Evolutionary conservation across 805 yeast species (phyloP).

Genomic region (Saccharomycopsis oosterbeekiorum): DNA sequence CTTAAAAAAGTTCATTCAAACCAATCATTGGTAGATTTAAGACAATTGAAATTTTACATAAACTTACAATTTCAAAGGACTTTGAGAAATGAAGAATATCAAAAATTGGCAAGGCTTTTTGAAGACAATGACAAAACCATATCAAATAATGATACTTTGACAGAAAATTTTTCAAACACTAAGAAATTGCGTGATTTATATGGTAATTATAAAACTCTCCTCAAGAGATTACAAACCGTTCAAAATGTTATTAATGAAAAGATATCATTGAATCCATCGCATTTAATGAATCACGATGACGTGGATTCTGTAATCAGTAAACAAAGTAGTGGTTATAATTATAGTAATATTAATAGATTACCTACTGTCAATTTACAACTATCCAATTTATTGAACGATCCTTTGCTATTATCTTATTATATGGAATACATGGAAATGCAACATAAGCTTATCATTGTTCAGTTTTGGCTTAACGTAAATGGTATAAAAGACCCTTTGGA

Average conservation of each 20-base stretch:
- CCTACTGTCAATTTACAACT: constrained; percentile 24
- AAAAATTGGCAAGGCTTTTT: not conserved
- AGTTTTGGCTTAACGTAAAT: constrained; percentile 61
- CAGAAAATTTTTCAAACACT: not conserved
- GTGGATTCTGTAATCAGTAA: constrained; percentile 1
- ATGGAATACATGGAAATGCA: constrained; percentile 48
- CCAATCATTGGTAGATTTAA: constrained; percentile 33
- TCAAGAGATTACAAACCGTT: constrained; percentile 17
- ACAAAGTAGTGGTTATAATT: not conserved
- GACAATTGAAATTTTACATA: constrained; percentile 38
- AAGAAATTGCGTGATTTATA: constrained; percentile 7
- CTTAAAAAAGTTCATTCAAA: constrained; percentile 27
- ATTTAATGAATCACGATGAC: constrained; percentile 6
- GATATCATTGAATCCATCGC: constrained; percentile 10
- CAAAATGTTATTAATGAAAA: constrained; percentile 15
- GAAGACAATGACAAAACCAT: not conserved
- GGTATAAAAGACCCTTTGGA: constrained; percentile 65
- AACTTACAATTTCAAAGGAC: constrained; percentile 39
- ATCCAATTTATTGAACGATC: constrained; percentile 37
- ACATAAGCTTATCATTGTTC: constrained; percentile 36
- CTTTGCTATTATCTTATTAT: constrained; percentile 38
- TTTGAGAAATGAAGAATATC: constrained; percentile 23
- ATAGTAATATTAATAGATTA: not conserved
- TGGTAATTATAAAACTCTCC: constrained; percentile 11
- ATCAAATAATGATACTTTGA: not conserved